phyloP scores from a whole-genome alignment of 441 rosid species.

The Populus hybrid region DNA sequence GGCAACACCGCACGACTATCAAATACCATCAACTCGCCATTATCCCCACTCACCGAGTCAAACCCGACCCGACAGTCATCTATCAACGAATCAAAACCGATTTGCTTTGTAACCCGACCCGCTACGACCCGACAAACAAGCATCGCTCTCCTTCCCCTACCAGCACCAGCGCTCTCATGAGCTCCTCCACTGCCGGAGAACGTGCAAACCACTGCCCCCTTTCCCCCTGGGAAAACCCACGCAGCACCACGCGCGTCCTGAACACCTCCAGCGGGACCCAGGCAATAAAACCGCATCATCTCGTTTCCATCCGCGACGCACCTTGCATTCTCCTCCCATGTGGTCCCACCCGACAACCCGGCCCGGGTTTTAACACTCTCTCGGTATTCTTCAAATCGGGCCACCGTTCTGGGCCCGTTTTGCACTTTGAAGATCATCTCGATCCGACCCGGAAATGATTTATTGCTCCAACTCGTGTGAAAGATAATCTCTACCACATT shows the following conservation, averaged over 20 bases:
- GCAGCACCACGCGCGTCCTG: slow-evolving; percentile 40
- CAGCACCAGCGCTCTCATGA: slow-evolving; percentile 79
- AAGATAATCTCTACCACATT: slow-evolving; percentile 92
- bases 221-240: slow-evolving; percentile 55
- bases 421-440: slow-evolving; percentile 90
- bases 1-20: slow-evolving; percentile 86
- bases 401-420: slow-evolving; percentile 61
- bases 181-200: slow-evolving; percentile 76
- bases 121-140: slow-evolving; percentile 82
- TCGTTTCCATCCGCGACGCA: slow-evolving; percentile 94
- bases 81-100: slow-evolving; percentile 40
- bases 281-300: slow-evolving; percentile 83
- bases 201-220: slow-evolving; percentile 66
- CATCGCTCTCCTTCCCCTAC: slow-evolving; percentile 83
- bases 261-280: slow-evolving; percentile 58
- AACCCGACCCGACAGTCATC: slow-evolving; percentile 45
- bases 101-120: slow-evolving; percentile 68
- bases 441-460: slow-evolving; percentile 66
- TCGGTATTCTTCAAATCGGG: slow-evolving; percentile 89
- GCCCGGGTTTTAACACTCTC: slow-evolving; percentile 61
- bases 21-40: slow-evolving; percentile 83
- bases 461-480: slow-evolving; percentile 85
- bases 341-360: slow-evolving; percentile 25
- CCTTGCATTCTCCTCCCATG: slow-evolving; percentile 68
- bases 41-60: slow-evolving; percentile 82